phyloP scores from a whole-genome alignment of 1,139 yeast genomes.

The Pichia sp. region DNA sequence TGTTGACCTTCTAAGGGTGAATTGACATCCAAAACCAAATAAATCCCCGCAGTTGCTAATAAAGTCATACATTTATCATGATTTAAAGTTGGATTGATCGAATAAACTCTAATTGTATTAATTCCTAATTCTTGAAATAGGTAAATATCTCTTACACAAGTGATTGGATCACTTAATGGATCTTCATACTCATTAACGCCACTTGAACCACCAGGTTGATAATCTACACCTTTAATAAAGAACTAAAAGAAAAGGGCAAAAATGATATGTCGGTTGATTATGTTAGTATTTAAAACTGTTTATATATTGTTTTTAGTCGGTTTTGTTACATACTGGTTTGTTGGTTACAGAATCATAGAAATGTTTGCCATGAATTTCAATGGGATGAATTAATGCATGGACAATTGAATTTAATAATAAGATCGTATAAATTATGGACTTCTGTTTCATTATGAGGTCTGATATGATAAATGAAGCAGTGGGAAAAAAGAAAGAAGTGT shows the following conservation, averaged over 20 bases:
- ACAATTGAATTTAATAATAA: neutral
- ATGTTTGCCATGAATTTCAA: slow-evolving; percentile 57
- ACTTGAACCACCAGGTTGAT: slow-evolving; percentile 71
- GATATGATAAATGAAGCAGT: neutral
- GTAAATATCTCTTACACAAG: slow-evolving; percentile 69
- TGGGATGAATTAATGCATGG: slow-evolving; percentile 42
- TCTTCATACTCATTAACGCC: slow-evolving; percentile 46
- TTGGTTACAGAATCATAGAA: slow-evolving; percentile 73
- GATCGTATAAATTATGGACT: neutral
- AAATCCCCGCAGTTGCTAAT: slow-evolving; percentile 87
- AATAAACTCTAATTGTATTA: slow-evolving; percentile 80
- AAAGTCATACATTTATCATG: slow-evolving; percentile 91
- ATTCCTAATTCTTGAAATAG: slow-evolving; percentile 72
- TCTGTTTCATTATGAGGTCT: neutral
- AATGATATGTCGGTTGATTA: neutral
- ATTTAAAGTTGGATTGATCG: slow-evolving; percentile 73
- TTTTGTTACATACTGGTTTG: slow-evolving; percentile 52
- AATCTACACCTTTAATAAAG: slow-evolving; percentile 68
- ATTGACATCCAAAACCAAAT: slow-evolving; percentile 83
- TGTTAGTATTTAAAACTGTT: neutral
- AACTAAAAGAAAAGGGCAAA: slow-evolving; percentile 39
- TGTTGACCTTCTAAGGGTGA: slow-evolving; percentile 76
- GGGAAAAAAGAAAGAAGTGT: too few species aligned
- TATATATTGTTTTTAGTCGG: neutral
- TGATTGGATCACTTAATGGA: slow-evolving; percentile 64